phyloP scores from a whole-genome alignment of 1,139 yeast species.

The Candida sanyaensis region DNA sequence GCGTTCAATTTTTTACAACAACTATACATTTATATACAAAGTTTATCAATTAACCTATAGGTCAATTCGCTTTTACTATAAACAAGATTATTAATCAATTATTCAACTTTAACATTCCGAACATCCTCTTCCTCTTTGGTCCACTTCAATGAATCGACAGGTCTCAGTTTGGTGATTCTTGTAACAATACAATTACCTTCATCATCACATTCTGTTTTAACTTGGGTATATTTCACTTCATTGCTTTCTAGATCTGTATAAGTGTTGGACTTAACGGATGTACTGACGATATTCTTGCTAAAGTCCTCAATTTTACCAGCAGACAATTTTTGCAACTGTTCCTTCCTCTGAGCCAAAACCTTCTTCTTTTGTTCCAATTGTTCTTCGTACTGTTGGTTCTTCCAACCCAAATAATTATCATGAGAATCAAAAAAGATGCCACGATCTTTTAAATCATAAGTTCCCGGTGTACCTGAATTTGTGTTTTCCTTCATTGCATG shows the following conservation, averaged over 20 bases:
- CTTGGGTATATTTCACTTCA: slow-evolving; percentile 53
- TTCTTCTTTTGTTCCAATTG: slow-evolving; percentile 19
- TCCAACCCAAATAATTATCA: slow-evolving; percentile 71
- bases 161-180: slow-evolving; percentile 39
- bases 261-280: slow-evolving; percentile 47
- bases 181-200: slow-evolving; percentile 63
- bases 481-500: slow-evolving; percentile 20
- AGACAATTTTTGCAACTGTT: background rate
- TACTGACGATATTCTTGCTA: slow-evolving; percentile 48
- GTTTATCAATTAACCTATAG: too few relatives aligned
- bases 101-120: background rate
- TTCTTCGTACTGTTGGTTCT: slow-evolving; percentile 49
- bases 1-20: too few relatives aligned
- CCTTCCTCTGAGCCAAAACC: slow-evolving; percentile 8
- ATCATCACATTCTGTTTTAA: slow-evolving; percentile 52
- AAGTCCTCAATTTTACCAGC: slow-evolving; percentile 2
- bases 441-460: slow-evolving; percentile 39
- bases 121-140: slow-evolving; percentile 25
- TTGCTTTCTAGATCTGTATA: slow-evolving; percentile 54
- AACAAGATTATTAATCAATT: too few relatives aligned
- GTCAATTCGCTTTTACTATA: too few relatives aligned
- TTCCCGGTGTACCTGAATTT: slow-evolving; percentile 16
- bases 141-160: slow-evolving; percentile 37
- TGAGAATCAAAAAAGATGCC: slow-evolving; percentile 58
- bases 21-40: too few relatives aligned